Evolutionary conservation across 371 early-diverging fungal genomes (phyloP), one percentile per base, ranked within the genome.

Genomic region (Haplosporangium sp.): DNA sequence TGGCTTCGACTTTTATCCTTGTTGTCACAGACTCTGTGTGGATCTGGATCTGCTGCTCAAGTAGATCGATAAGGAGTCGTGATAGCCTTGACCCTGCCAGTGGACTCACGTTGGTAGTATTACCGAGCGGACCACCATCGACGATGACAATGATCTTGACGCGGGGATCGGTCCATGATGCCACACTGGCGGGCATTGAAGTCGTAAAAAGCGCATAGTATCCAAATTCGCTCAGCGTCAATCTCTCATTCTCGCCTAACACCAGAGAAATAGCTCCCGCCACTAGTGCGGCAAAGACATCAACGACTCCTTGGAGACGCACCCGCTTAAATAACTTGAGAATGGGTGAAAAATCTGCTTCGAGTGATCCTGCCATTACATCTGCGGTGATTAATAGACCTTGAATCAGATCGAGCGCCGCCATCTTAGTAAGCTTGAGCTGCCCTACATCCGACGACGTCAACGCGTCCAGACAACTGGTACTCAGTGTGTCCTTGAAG

Each of bases 131-230:
- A 8, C 73, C 73, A 14, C 61, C 69, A 38, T 69, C 73, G 12
- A 79, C 38, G 56, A 69, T 65, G 18, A 69, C 80, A 62, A 79
- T 73, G 42, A 65, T 69, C 29, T 79, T 73, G 51, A 73, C 59
- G 1, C 66, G 55, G 2, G 73, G 55, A n/a, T 79, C 69, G 1
- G 66, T 50, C 80, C 80, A 79, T 12, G 80, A 79, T 8, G 58
- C 40, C n/a, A 73, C 55, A 55, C 80, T 68, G 21, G 72, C 80
- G 4, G 29, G 29, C 80, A 79, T 59, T 5, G 80, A 65, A 1
- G 80, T 79, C n/a, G 80, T 69, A 29, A 79, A 79, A 6, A 79
- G 55, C 0, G 73, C 80, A 69, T 69, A 68, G 59, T 79, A 79
- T 16, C 80, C 80, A 62, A 79, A 79, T 51, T 73, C 80, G 45